Base-by-base conservation (phyloP, 305 asterid species). In the Fraxinus floribunda region DNA sequence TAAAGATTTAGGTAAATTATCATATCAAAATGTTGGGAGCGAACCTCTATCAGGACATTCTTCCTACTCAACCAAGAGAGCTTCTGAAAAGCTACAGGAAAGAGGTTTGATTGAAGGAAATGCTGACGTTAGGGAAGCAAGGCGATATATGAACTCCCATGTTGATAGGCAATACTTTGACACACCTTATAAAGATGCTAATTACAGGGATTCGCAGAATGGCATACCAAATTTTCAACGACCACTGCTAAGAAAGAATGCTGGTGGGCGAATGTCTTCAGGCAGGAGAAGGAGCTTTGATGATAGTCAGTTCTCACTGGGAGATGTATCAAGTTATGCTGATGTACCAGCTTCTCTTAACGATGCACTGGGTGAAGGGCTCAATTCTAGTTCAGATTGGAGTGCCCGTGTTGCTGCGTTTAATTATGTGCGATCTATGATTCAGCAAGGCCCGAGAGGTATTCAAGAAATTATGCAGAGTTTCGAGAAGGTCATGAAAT, bases 401-500 rank as follows among this genome's bases (percentile, higher is more conserved):
- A 96, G 88, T 88, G 98, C 96, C 22, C 93, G 99, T 78, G 99
- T 96, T 82, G 94, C 97, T 84, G 98, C 98, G 72, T 96, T 96
- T 84, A 93, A 87, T 90, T 96, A 88, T 87, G 85, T 93, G 38
- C 95, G 83, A 78, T 89, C 96, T 82, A 89, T 93, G 77, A 86
- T 96, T 83, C 98, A 93, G 89, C 98, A 94, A 89, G 99, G 98
- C 83, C 90, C 97, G 34, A 91, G 97, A 84, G 98, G 99, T 84
- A 82, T 94, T 85, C 99, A 95, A 88, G 99, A 96, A 93, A 88
- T 96, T 81, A 85, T 88, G 80, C 99, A 92, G 89, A 92, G 97
- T 86, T 96, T 96, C 79, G 99, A 96, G 93, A 96, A 96, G 89
- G 97, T 96, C 87, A 96, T 96, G 98, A 96, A 96, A 89, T 88